Evolutionary conservation across 441 rosid genomes (phyloP), one percentile per base, ranked within the genome.

Genomic region (Corymbia citriodora): DNA sequence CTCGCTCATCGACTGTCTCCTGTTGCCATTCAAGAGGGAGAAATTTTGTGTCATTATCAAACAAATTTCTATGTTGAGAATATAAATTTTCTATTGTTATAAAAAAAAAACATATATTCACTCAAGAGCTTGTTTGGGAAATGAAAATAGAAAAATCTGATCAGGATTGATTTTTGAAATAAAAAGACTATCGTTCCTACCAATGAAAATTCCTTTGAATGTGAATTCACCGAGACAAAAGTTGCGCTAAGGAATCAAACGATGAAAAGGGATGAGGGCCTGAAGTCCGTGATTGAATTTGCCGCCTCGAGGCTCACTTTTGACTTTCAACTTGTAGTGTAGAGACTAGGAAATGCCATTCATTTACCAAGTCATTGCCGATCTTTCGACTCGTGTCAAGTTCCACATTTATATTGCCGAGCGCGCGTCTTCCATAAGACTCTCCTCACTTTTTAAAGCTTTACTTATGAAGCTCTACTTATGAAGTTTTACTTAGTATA

Each of bases 1-100:
- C 45, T 6, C 45, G 6, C 45, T 5, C 45, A 40, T 40, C 45
- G 6, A 40, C 6, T 40, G 6, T 40, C 45, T 40, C 6, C 6
- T 6, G 6, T 5, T 40, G 45, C 6, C 6, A 40, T 6, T 40
- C 6, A 6, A 1, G 1, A 40, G 45, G 40, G 6, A 40, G 6
- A 40, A 40, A 40, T 40, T 40, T 40, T 40, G 45, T 40, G 6
- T 40, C 6, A 40, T 40, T 40, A 40, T 40, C 45, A 40, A 40
- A 40, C 5, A 1, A 40, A 40, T 4, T 5, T 40, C 6, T 40
- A 40, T 5, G 5, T 40, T 6, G 6, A 1, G 6, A 40, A 40
- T 6, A 40, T 4, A 40, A 40, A 40, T 40, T 40, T 40, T 40
- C 45, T 40, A 40, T 40, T 5, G 6, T 40, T 40, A 40, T 40